phyloP scores from a whole-genome alignment of 129 eudicot genomes.

The Sambucus nigra region DNA sequence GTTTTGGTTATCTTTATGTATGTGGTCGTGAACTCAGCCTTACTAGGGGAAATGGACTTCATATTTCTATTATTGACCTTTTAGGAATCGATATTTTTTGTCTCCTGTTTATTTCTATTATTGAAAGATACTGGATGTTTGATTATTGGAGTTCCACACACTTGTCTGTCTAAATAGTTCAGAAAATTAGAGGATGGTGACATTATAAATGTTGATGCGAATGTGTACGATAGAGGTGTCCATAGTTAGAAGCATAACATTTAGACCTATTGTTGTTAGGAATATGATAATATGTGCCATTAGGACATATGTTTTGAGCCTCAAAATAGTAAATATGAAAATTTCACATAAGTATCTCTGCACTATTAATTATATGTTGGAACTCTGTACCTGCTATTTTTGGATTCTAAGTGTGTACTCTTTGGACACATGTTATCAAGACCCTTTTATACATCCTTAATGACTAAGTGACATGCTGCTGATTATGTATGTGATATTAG shows the following conservation, averaged over 20 bases:
- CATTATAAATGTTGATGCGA: constrained; percentile 85
- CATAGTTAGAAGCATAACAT: constrained; percentile 79
- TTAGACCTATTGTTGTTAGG: not conserved
- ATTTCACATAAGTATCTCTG: too few species aligned
- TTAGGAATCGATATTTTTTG: too few species aligned
- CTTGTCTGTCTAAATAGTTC: constrained; percentile 23
- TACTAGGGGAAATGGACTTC: constrained; percentile 49
- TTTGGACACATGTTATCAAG: too few species aligned
- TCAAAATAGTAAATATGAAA: too few species aligned
- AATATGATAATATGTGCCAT: too few species aligned
- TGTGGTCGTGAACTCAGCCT: constrained; percentile 98
- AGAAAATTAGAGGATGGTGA: constrained; percentile 97
- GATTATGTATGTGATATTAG: constrained; percentile 66
- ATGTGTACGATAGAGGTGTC: constrained; percentile 79
- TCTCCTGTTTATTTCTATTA: too few species aligned
- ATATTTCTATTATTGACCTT: not conserved
- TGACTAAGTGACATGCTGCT: constrained; percentile 4
- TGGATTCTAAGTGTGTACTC: too few species aligned
- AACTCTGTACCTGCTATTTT: too few species aligned
- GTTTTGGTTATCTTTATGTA: constrained; percentile 15
- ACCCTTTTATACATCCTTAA: not conserved
- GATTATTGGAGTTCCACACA: too few species aligned
- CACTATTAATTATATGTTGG: too few species aligned
- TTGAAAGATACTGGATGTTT: too few species aligned
- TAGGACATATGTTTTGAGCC: too few species aligned